Evolutionary conservation across 345 rosid genomes (phyloP).

Genomic region (Psidium guajava): DNA sequence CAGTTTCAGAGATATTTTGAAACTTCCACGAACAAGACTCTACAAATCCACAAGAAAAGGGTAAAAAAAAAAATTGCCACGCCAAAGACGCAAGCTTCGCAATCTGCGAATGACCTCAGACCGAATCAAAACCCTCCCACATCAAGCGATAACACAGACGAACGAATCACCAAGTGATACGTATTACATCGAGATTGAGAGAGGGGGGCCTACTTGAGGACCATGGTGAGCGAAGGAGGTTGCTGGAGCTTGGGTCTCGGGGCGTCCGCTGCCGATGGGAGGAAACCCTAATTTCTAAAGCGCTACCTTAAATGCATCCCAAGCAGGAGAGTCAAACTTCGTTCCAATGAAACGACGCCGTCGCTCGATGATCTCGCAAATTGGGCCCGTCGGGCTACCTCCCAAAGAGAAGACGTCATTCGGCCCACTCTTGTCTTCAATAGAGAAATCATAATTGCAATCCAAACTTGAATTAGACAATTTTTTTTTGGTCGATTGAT

Average conservation of each 20-base stretch:
- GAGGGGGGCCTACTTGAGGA: constrained; percentile 2
- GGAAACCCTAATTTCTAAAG: not conserved
- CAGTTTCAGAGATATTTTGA: not conserved
- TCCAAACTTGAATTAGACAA: not conserved
- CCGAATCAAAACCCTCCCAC: not conserved
- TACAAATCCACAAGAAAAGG: not conserved
- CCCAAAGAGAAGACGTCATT: not conserved
- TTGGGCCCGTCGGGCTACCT: not conserved
- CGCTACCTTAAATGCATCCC: not conserved
- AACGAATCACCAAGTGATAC: not conserved
- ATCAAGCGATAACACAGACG: not conserved
- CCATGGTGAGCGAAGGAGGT: not conserved
- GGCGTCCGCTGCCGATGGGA: not conserved
- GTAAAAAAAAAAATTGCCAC: not conserved
- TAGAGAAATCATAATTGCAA: not conserved
- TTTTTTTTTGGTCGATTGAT: not conserved
- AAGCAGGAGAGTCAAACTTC: not conserved
- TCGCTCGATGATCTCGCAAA: not conserved
- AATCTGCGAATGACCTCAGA: not conserved
- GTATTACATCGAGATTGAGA: not conserved
- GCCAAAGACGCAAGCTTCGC: not conserved
- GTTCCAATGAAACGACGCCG: not conserved
- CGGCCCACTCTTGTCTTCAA: not conserved
- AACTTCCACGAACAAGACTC: not conserved
- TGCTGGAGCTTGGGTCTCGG: not conserved